Conservation (phyloP, 805 yeast genomes). For the Ogataea minuta region DNA sequence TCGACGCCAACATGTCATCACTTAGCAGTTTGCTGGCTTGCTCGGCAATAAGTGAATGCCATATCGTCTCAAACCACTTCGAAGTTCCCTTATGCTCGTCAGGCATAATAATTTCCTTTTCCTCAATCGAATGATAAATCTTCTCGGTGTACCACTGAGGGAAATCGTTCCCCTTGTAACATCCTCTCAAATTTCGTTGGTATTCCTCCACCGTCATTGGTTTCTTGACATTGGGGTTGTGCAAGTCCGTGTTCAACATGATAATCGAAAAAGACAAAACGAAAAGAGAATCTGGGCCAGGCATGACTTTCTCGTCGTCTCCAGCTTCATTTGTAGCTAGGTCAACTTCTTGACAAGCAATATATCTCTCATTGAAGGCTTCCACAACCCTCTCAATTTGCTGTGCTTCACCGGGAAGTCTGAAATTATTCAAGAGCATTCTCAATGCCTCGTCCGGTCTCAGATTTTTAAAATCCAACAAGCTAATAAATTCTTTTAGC, state of each 20-base stretch:
- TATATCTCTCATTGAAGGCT: constrained; percentile 77
- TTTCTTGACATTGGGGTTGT: constrained; percentile 86
- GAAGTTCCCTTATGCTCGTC: constrained; percentile 95
- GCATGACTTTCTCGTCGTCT: constrained; percentile 49
- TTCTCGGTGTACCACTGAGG: constrained; percentile 81
- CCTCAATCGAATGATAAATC: constrained; percentile 76
- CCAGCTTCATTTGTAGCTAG: constrained; percentile 11
- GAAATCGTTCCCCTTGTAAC: constrained; percentile 71
- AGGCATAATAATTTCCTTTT: constrained; percentile 93
- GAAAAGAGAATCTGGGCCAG: constrained; percentile 84
- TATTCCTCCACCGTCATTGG: constrained; percentile 90
- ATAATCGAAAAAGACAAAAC: constrained; percentile 88
- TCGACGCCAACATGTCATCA: constrained; percentile 9
- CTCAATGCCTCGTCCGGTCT: constrained; percentile 94
- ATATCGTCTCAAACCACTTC: constrained; percentile 84
- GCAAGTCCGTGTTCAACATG: constrained; percentile 90
- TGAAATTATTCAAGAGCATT: constrained; percentile 72
- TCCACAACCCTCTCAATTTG: constrained; percentile 93
- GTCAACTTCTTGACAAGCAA: constrained; percentile 44
- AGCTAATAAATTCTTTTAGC: constrained; percentile 59
- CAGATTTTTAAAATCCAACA: constrained; percentile 71
- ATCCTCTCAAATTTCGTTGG: constrained; percentile 74
- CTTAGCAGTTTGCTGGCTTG: constrained; percentile 33
- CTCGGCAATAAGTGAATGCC: constrained; percentile 68
- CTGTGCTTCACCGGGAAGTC: constrained; percentile 97